These are phyloP conservation scores for Fusarium chuoi DNA, from an alignment of 2,329 filamentous ascomycete species.

Conservation along the genomic window DNA sequence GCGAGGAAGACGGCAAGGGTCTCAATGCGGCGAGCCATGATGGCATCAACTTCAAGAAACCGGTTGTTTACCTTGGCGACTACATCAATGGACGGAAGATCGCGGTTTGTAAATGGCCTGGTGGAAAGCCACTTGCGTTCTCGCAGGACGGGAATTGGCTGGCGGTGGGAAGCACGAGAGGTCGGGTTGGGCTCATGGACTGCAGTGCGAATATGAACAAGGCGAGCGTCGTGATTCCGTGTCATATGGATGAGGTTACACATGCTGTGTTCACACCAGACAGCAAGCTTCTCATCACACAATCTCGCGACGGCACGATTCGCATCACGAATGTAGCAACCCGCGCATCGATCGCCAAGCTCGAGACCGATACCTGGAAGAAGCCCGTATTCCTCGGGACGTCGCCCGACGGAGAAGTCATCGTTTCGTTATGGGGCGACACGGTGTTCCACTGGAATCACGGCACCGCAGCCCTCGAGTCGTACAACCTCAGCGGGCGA, in stretches of 20 bases:
- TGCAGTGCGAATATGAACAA: slow-evolving; percentile 23
- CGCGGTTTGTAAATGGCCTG: slow-evolving; percentile 36
- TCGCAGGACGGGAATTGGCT: slow-evolving; percentile 38
- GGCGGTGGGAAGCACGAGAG: slow-evolving; percentile 34
- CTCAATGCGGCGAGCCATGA: slow-evolving; percentile 36
- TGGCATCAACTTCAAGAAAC: slow-evolving; percentile 37
- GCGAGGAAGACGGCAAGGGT: slow-evolving; percentile 40
- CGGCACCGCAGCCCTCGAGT: slow-evolving; percentile 44
- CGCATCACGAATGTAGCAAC: slow-evolving; percentile 38
- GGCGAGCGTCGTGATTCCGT: slow-evolving; percentile 29
- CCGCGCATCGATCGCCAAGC: slow-evolving; percentile 41
- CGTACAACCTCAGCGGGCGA: slow-evolving; percentile 46
- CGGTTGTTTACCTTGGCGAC: slow-evolving; percentile 38
- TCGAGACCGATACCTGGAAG: slow-evolving; percentile 45
- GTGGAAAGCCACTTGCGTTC: slow-evolving; percentile 40
- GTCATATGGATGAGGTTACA: slow-evolving; percentile 42
- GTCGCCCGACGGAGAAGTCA: slow-evolving; percentile 43
- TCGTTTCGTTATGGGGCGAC: slow-evolving; percentile 50
- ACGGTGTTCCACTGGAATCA: slow-evolving; percentile 50
- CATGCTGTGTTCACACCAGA: slow-evolving; percentile 45
- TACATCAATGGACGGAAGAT: slow-evolving; percentile 37
- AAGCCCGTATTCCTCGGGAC: slow-evolving; percentile 43
- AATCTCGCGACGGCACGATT: slow-evolving; percentile 45
- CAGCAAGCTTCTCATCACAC: slow-evolving; percentile 34
- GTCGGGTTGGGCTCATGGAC: slow-evolving; percentile 41